Evolutionary conservation across 1,139 yeast genomes (phyloP).

Genomic region (Diutina mesorugosa): DNA sequence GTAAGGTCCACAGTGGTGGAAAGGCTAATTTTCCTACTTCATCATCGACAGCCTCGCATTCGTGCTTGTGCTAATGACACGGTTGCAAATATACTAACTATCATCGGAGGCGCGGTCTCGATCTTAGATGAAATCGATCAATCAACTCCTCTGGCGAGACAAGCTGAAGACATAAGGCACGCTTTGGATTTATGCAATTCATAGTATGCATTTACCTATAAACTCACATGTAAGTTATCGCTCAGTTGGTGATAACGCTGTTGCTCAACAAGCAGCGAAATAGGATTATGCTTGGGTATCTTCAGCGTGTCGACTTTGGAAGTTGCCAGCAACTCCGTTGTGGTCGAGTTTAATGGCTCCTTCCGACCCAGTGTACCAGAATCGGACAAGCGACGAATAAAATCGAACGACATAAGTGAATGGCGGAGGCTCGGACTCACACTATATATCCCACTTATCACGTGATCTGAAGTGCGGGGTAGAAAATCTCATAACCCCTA

Average conservation of each 20-base stretch:
- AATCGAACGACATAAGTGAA: neutral
- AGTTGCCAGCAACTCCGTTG: neutral
- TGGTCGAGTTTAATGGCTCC: neutral
- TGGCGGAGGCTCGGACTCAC: neutral
- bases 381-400: neutral
- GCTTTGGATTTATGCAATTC: neutral
- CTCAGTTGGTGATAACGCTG: neutral
- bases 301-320: neutral
- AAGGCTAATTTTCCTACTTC: neutral
- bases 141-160: neutral
- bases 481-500: neutral
- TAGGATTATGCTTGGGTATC: neutral
- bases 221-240: constrained; percentile 1
- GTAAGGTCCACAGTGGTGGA: neutral
- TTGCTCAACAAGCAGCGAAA: neutral
- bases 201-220: neutral
- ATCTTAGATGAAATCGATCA: neutral
- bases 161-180: neutral
- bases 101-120: neutral
- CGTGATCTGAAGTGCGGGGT: neutral
- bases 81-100: neutral
- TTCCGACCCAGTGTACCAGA: neutral
- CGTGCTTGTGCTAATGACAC: neutral
- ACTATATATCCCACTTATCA: neutral
- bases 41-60: neutral